Conservation (phyloP, 176 grass and related monocot genomes). For the Raddia distichophylla region DNA sequence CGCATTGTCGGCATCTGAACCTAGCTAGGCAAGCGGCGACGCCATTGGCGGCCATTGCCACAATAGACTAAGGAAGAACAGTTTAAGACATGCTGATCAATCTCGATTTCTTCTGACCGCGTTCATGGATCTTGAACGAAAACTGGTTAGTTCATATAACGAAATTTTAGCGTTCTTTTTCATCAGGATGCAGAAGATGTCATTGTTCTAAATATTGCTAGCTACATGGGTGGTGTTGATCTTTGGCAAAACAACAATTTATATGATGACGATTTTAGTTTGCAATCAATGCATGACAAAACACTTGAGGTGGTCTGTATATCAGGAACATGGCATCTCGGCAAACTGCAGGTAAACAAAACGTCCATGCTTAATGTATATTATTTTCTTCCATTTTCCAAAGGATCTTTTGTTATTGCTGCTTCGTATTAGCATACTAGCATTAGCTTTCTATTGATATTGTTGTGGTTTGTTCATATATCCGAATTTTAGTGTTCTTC, state of each 20-base stretch:
- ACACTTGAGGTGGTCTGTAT: slow-evolving; percentile 91
- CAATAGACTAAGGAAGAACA: background rate
- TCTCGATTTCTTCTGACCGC: background rate
- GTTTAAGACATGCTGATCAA: background rate
- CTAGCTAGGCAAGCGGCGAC: background rate
- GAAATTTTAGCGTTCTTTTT: background rate
- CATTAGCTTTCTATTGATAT: slow-evolving; percentile 14
- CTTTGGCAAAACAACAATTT: slow-evolving; percentile 84
- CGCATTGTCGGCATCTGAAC: background rate
- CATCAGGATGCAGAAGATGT: slow-evolving; percentile 92
- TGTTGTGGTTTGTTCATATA: background rate
- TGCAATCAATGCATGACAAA: slow-evolving; percentile 91
- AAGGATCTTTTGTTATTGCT: background rate
- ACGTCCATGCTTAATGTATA: slow-evolving; percentile 9
- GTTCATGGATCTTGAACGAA: background rate
- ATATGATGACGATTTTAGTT: slow-evolving; percentile 66
- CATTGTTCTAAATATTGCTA: slow-evolving; percentile 88
- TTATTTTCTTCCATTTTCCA: background rate
- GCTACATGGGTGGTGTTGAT: slow-evolving; percentile 99
- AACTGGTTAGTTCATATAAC: background rate
- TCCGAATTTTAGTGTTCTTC: too few species aligned
- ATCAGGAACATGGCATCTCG: slow-evolving; percentile 93
- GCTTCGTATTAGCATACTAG: background rate
- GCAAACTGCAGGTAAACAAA: slow-evolving; percentile 86
- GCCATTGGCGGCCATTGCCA: background rate